Base-by-base conservation (phyloP, 2,329 filamentous ascomycete genomes). In the Pseudogymnoascus sp. region DNA sequence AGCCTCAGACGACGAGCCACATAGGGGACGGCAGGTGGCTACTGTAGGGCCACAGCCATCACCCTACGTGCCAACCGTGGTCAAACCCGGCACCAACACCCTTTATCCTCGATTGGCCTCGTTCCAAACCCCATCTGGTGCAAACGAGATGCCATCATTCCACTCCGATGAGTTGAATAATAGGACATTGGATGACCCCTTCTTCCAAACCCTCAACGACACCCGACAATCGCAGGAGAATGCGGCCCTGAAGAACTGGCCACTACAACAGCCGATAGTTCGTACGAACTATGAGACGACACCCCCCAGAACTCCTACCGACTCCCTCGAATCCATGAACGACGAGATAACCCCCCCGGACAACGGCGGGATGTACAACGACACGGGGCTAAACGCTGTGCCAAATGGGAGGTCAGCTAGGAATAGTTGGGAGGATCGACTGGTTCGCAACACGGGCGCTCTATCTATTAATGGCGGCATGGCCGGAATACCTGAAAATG, bases 371-470 rank as follows among this genome's bases (percentile, higher is more conserved):
- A 65, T 67, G 61, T 61, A 64, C 16, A 66, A 66, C 61, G 70
- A 72, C 59, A 81, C 83, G 70, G 86, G 81, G 74, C 82, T 86
- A 76, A 83, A 78, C 73, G 80, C 83, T 38, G 70, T 84, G 70
- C 80, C 81, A 68, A 86, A 87, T 71, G 83, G 81, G 66, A 79
- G 78, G 68, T 76, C 78, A 63, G 77, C 76, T 59, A 74, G 73
- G 39, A 80, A 77, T 65, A 76, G 70, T 59, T 72, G 69, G 70
- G 71, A 73, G 43, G 65, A 70, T 45, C 68, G 65, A 49, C 68
- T 68, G 37, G 71, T 69, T 12, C 65, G 66, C 16, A 73, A 71
- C 64, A 69, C 67, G 4, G 72, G 71, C 63, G 65, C 66, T 38
- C 60, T 69, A 16, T 72, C 72, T 6, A 65, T 71, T 11, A 72